Evolutionary conservation across 2,329 filamentous ascomycete genomes (phyloP).

Genomic region (Colletotrichum ledebouriae): DNA sequence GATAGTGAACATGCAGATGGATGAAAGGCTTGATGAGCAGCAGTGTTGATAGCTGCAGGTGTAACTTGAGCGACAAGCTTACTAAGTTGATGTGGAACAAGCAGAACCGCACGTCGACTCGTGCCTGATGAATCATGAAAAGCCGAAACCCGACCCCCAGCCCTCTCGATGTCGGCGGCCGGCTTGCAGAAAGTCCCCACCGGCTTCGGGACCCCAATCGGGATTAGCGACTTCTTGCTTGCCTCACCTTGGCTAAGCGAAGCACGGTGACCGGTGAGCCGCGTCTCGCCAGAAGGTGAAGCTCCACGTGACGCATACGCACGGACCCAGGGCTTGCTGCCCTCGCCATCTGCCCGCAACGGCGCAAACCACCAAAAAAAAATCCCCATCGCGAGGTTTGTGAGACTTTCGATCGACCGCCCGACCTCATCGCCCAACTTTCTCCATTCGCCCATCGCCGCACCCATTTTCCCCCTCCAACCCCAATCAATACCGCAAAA

Average conservation of each 20-base stretch:
- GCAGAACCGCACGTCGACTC: no score
- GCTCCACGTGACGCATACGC: neutral
- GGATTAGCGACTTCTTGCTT: neutral
- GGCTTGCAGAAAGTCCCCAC: neutral
- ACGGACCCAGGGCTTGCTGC: conserved; percentile 27
- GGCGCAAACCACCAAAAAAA: conserved; percentile 42
- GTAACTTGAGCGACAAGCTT: no score
- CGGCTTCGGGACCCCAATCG: neutral
- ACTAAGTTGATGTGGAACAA: no score
- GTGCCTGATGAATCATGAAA: no score
- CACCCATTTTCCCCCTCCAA: conserved; percentile 46
- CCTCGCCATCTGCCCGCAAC: conserved; percentile 26
- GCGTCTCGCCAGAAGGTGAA: neutral
- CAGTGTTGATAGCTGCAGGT: no score
- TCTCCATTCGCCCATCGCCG: conserved; percentile 40
- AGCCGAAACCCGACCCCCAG: no score
- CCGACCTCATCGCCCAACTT: conserved; percentile 46
- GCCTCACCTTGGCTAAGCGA: no score
- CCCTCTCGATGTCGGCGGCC: neutral
- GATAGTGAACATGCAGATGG: no score
- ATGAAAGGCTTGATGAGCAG: no score
- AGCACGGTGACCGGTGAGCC: neutral
- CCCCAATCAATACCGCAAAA: conserved; percentile 68
- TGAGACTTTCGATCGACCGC: neutral
- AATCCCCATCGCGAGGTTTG: conserved; percentile 45